Evolutionary conservation across 2,329 filamentous ascomycete genomes (phyloP), one percentile per base, ranked within the genome.

Genomic region (Neonectria magnoliae): DNA sequence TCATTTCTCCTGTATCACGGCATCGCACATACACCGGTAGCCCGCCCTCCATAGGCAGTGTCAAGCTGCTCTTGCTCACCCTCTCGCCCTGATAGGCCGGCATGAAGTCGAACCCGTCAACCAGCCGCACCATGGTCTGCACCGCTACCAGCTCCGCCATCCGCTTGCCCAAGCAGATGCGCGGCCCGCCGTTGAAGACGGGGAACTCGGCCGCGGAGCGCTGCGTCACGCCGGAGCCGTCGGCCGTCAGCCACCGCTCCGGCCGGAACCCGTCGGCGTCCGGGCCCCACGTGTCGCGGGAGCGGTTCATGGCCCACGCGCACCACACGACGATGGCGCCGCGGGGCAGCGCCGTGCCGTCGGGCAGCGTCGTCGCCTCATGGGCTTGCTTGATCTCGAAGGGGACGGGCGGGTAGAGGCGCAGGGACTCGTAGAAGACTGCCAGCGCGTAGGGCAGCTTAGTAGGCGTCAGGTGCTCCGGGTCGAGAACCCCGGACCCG

Each of bases 361-460:
- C 88, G 0, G 88, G 88, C 2, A 91, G 80, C 0, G 82, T 85
- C 3, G 83, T 84, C 18, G 81, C 75, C 57, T 80, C 74, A 25
- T 83, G 81, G 64, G 83, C 83, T 75, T 91, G 87, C 73, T 88
- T 89, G 68, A 91, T 85, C 72, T 91, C 89, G 65, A 91, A 88
- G 1, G 89, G 89, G 29, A 91, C 85, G 2, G 88, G 88, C 3
- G 89, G 89, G 67, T 86, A 90, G 7, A 91, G 79, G 4, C 89
- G 84, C 3, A 91, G 78, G 2, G 85, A 76, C 71, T 91, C 89
- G 75, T 89, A 88, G 72, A 90, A 90, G 13, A 87, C 83, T 41
- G 89, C 87, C 67, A 85, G 82, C n/a, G 82, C 83, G 73, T 87
- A 90, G 3, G 88, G 88, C 38, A 87, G 71, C 10, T 79, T 74